Evolutionary conservation across 2,329 filamentous ascomycete species (phyloP).

Genomic region (Colletotrichum musae): DNA sequence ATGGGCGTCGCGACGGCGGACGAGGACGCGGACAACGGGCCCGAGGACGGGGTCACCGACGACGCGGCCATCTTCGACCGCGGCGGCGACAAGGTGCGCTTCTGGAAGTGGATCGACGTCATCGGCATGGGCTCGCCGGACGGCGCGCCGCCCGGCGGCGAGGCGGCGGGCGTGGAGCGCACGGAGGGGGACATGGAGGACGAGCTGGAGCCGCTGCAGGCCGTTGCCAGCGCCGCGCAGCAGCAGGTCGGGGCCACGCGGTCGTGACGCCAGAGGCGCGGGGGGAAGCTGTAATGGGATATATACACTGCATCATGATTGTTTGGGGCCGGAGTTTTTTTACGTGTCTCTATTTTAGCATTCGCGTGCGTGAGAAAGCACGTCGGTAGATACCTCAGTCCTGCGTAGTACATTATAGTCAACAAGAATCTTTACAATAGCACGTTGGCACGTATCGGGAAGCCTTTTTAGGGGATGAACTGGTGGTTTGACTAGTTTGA

Average conservation of each 20-base stretch:
- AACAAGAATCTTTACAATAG: not conserved
- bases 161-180: constrained; percentile 33
- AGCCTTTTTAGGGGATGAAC: not conserved
- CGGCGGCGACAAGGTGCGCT: constrained; percentile 56
- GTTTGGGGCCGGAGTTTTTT: constrained; percentile 14
- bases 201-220: constrained; percentile 40
- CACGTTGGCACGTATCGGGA: too few species aligned
- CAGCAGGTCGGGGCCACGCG: not conserved
- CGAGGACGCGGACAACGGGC: constrained; percentile 36
- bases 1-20: constrained; percentile 32
- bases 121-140: constrained; percentile 61
- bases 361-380: constrained; percentile 14
- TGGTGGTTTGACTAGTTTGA: not conserved
- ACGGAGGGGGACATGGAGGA: constrained; percentile 41
- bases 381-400: constrained; percentile 29
- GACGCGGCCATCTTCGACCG: constrained; percentile 68
- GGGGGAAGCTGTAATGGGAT: not conserved
- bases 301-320: not conserved
- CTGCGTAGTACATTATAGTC: not conserved
- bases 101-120: constrained; percentile 69
- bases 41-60: constrained; percentile 58
- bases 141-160: not conserved
- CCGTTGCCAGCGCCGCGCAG: constrained; percentile 37
- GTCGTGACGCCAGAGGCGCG: constrained; percentile 8
- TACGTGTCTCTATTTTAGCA: constrained; percentile 2